Conservation (phyloP, 257 asterid species). For the Solanum chiquidenum region DNA sequence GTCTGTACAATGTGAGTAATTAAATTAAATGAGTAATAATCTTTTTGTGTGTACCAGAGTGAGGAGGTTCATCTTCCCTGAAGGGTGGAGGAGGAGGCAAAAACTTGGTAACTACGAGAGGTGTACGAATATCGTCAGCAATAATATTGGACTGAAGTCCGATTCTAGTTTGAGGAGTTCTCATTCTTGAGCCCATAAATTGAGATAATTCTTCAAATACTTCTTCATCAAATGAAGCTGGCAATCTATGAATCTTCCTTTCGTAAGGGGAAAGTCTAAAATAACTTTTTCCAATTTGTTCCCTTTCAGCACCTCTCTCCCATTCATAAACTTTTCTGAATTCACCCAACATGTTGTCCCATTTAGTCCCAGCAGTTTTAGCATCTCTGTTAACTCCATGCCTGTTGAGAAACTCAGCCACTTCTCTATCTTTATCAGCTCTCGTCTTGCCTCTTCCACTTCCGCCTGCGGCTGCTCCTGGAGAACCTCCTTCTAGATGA, state of each 20-base stretch:
- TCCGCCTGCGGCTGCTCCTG: neutral
- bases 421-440: conserved; percentile 39
- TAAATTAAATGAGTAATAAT: neutral
- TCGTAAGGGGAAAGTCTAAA: conserved; percentile 39
- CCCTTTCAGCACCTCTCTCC: conserved; percentile 42
- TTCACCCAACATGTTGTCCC: conserved; percentile 49
- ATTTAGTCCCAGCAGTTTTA: conserved; percentile 41
- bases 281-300: conserved; percentile 32
- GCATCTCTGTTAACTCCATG: conserved; percentile 38
- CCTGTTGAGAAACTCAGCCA: conserved; percentile 28
- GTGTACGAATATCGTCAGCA: conserved; percentile 9
- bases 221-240: conserved; percentile 46
- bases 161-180: conserved; percentile 10
- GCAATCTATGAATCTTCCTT: conserved; percentile 35
- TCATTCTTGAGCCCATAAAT: conserved; percentile 36
- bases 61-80: conserved; percentile 16
- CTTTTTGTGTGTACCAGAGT: conserved; percentile 3
- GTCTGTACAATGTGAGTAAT: neutral
- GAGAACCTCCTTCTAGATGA: conserved; percentile 1
- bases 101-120: neutral
- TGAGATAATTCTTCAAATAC: conserved; percentile 41
- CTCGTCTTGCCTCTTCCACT: conserved; percentile 32
- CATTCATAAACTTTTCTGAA: conserved; percentile 42
- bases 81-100: conserved; percentile 18
- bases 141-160: neutral